phyloP scores from a whole-genome alignment of 2,329 filamentous ascomycete species.

The Metarhizium humberi region DNA sequence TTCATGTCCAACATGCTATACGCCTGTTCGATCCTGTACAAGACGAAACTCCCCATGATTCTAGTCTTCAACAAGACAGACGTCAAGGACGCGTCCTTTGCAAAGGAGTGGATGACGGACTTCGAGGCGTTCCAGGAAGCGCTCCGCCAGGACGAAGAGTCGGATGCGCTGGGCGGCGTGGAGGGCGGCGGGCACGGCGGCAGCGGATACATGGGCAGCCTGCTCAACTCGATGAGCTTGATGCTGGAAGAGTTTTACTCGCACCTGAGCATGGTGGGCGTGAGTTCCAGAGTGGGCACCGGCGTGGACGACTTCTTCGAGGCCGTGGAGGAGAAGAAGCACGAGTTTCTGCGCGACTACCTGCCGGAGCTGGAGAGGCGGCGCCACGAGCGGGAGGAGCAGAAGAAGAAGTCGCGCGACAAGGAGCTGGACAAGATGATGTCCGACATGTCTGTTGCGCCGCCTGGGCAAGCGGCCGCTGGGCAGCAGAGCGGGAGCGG shows the following conservation, averaged over 20 bases:
- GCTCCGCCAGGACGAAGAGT: slow-evolving; percentile 68
- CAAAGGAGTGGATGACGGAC: slow-evolving; percentile 99
- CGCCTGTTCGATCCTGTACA: slow-evolving; percentile 96
- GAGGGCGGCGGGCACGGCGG: slow-evolving; percentile 62
- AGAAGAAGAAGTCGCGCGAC: slow-evolving; percentile 63
- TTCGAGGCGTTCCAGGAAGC: slow-evolving; percentile 93
- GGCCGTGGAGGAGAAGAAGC: slow-evolving; percentile 75
- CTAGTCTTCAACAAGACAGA: slow-evolving; percentile 99
- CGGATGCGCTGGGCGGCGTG: slow-evolving; percentile 63
- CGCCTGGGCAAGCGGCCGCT: slow-evolving; percentile 13
- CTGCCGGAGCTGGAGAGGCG: slow-evolving; percentile 81
- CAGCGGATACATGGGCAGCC: slow-evolving; percentile 90
- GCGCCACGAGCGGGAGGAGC: slow-evolving; percentile 63
- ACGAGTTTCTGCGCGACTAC: slow-evolving; percentile 86
- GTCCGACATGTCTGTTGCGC: slow-evolving; percentile 66
- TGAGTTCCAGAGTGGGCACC: slow-evolving; percentile 85
- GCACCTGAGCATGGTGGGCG: slow-evolving; percentile 84
- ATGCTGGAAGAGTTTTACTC: slow-evolving; percentile 97
- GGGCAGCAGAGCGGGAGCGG: slow-evolving; percentile 28
- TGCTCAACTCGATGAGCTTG: slow-evolving; percentile 95
- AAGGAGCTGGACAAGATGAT: slow-evolving; percentile 87
- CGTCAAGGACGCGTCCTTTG: slow-evolving; percentile 81
- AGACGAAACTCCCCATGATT: slow-evolving; percentile 97
- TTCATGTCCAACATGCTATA: slow-evolving; percentile 99
- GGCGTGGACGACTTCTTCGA: slow-evolving; percentile 91